phyloP scores from a whole-genome alignment of 352 stramenopile species.

The Pythium guiyangense region DNA sequence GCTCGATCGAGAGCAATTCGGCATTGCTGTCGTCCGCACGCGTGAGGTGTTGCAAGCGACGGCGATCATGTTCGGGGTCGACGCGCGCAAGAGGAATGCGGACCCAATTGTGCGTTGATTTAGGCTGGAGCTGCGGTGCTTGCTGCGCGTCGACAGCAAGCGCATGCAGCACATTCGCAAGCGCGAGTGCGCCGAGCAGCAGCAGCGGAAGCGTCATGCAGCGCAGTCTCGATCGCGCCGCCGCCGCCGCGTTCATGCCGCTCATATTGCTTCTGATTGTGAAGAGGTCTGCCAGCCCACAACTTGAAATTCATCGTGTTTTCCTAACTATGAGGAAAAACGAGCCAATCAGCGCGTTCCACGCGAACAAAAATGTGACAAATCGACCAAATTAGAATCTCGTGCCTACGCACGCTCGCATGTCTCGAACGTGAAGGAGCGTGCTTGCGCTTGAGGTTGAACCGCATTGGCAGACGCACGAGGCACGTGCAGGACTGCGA shows the following conservation, averaged over 20 bases:
- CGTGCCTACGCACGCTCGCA: too few relatives aligned
- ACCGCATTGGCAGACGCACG: too few relatives aligned
- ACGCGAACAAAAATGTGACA: neutral
- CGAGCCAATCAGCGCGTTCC: neutral
- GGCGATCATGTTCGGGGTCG: constrained; percentile 12
- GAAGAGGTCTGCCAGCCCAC: too few relatives aligned
- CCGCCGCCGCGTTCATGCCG: too few relatives aligned
- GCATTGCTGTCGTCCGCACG: neutral
- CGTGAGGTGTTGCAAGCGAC: constrained; percentile 12
- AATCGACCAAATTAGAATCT: too few relatives aligned
- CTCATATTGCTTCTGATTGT: too few relatives aligned
- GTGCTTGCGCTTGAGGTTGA: too few relatives aligned
- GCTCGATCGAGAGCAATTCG: constrained; percentile 3
- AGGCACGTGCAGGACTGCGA: too few relatives aligned
- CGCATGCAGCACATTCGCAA: neutral
- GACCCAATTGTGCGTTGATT: constrained; percentile 8
- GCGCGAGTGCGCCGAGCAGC: neutral
- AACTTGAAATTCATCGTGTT: neutral
- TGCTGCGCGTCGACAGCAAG: neutral
- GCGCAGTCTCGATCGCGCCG: too few relatives aligned
- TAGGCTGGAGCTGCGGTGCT: neutral
- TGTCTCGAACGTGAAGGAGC: too few relatives aligned
- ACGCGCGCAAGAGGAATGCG: constrained; percentile 20
- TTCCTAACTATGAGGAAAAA: neutral
- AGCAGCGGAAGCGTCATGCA: neutral